Conservation (phyloP, 805 yeast species). For the Wickerhamiella sorbophila region DNA sequence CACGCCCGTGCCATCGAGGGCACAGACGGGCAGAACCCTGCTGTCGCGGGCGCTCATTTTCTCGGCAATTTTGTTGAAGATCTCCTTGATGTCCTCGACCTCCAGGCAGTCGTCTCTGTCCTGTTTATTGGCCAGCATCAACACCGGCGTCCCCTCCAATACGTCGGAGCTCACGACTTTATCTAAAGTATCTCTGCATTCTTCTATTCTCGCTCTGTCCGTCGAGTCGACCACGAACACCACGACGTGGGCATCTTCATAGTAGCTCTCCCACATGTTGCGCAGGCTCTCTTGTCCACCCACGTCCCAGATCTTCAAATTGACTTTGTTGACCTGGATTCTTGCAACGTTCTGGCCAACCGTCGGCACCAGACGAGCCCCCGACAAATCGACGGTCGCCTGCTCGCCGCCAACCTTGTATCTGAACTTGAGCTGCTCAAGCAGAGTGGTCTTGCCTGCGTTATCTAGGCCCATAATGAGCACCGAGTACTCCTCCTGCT, state of each 20-base stretch:
- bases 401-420: constrained; percentile 29
- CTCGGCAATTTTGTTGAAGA: constrained; percentile 71
- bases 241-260: constrained; percentile 74
- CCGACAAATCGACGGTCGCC: constrained; percentile 11
- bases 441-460: constrained; percentile 84
- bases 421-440: constrained; percentile 48
- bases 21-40: constrained; percentile 79
- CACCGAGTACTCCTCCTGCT: constrained; percentile 56
- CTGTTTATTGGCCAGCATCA: constrained; percentile 93
- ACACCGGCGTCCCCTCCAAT: constrained; percentile 67
- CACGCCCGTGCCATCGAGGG: constrained; percentile 64
- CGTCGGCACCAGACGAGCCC: constrained; percentile 61
- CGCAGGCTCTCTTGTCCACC: constrained; percentile 90
- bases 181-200: constrained; percentile 54
- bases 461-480: constrained; percentile 83
- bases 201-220: constrained; percentile 68
- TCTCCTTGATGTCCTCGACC: constrained; percentile 66
- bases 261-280: constrained; percentile 78
- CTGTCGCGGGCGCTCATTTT: constrained; percentile 81
- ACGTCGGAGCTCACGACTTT: constrained; percentile 42
- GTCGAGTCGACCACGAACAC: constrained; percentile 87
- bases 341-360: constrained; percentile 72
- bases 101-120: constrained; percentile 60
- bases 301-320: constrained; percentile 83
- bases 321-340: constrained; percentile 27